phyloP scores from a whole-genome alignment of 345 rosid species.

The Hypericum perforatum region DNA sequence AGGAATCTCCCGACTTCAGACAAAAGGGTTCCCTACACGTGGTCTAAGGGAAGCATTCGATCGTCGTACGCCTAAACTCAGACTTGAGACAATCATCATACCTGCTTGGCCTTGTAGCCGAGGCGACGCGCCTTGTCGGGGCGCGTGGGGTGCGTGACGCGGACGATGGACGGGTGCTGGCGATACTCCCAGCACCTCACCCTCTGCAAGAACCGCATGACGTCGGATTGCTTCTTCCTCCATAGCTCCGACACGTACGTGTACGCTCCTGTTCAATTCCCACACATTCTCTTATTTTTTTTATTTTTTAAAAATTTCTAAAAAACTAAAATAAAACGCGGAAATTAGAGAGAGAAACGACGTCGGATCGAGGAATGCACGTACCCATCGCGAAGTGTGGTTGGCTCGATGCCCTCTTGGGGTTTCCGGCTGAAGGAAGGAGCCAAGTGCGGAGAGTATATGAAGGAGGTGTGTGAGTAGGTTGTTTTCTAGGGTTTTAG shows the following conservation, averaged over 20 bases:
- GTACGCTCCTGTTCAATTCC: conserved; percentile 48
- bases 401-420: too few species aligned
- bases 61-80: conserved; percentile 15
- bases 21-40: conserved; percentile 13
- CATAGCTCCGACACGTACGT: conserved; percentile 96
- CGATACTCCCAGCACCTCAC: conserved; percentile 99
- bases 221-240: conserved; percentile 99
- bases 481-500: too few species aligned
- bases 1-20: conserved; percentile 16
- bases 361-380: too few species aligned
- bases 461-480: too few species aligned
- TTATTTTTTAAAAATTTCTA: too few species aligned
- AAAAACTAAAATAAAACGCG: too few species aligned
- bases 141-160: conserved; percentile 81
- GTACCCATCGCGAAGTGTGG: too few species aligned
- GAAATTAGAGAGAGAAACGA: too few species aligned
- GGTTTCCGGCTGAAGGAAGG: too few species aligned
- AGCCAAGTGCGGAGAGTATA: too few species aligned
- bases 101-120: conserved; percentile 99
- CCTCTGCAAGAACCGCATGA: conserved; percentile 93
- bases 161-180: conserved; percentile 87
- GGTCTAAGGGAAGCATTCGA: conserved; percentile 26
- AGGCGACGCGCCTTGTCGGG: conserved; percentile 95
- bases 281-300: too few species aligned
- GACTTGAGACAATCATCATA: conserved; percentile 10